Evolutionary conservation across 306 rosid genomes (phyloP).

Genomic region (Lagenaria siceraria): DNA sequence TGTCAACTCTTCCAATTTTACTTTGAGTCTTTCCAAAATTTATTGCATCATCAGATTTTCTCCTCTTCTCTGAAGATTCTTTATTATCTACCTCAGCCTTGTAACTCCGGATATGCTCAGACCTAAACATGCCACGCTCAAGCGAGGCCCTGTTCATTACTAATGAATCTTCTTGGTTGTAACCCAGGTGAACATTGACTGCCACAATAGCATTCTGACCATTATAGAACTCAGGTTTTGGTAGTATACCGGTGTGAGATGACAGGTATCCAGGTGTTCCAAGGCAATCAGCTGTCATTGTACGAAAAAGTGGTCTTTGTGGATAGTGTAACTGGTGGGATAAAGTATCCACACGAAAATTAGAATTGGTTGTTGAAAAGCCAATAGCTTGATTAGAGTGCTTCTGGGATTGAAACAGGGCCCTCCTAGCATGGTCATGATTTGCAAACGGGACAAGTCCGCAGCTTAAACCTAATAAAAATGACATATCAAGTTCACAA

Average conservation of each 20-base stretch:
- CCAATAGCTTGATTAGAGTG: conserved; percentile 98
- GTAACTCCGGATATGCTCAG: conserved; percentile 86
- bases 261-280: conserved; percentile 40
- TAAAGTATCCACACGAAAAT: conserved; percentile 78
- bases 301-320: conserved; percentile 73
- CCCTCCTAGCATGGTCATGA: conserved; percentile 96
- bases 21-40: conserved; percentile 84
- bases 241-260: conserved; percentile 27
- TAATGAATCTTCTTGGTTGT: conserved; percentile 91
- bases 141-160: conserved; percentile 92
- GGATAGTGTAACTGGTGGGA: conserved; percentile 81
- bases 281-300: conserved; percentile 71
- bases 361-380: conserved; percentile 52
- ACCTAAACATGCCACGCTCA: conserved; percentile 96
- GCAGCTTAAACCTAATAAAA: conserved; percentile 72
- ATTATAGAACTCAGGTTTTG: conserved; percentile 68
- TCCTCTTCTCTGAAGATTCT: conserved; percentile 58
- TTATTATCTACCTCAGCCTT: conserved; percentile 78
- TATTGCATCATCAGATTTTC: conserved; percentile 62
- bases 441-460: conserved; percentile 81
- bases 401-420: conserved; percentile 82
- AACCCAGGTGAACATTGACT: conserved; percentile 88
- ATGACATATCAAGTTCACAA: conserved; percentile 89
- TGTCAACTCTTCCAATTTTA: conserved; percentile 80
- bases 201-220: conserved; percentile 97